Conservation (phyloP, 2,329 filamentous ascomycete genomes). For the Onygenales sp. region DNA sequence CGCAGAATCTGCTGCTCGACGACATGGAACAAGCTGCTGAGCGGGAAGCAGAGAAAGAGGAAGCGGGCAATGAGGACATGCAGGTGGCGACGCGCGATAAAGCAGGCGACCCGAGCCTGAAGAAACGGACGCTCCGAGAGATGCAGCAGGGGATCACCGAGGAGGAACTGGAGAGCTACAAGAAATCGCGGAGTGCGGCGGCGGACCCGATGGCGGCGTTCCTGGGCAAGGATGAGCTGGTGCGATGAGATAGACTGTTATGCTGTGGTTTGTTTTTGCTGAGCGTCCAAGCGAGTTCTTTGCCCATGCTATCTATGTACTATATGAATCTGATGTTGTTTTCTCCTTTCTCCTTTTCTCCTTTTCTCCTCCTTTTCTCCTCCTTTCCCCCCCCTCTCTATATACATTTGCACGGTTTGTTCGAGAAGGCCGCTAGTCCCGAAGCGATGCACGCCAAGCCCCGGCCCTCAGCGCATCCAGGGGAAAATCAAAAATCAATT, state of each 20-base stretch:
- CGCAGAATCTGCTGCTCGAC: conserved; percentile 51
- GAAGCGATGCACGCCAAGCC: not conserved
- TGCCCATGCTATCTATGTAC: not conserved
- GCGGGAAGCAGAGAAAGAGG: conserved; percentile 16
- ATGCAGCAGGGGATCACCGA: conserved; percentile 70
- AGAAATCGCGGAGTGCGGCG: conserved; percentile 61
- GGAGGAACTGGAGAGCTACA: conserved; percentile 78
- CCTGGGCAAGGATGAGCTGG: conserved; percentile 61
- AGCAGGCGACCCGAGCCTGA: conserved; percentile 23
- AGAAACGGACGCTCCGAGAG: conserved; percentile 69
- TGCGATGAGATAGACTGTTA: conserved; percentile 4
- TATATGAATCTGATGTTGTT: not conserved
- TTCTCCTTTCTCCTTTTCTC: no score
- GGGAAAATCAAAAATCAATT: not conserved
- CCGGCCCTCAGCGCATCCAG: not conserved
- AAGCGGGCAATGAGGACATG: conserved; percentile 21
- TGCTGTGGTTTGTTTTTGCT: not conserved
- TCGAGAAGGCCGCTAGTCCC: not conserved
- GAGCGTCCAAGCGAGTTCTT: conserved; percentile 9
- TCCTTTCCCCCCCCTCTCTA: no score
- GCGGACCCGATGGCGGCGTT: conserved; percentile 83
- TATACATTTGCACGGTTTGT: not conserved
- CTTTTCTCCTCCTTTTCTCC: no score
- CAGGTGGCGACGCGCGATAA: conserved; percentile 5
- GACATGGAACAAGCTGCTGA: conserved; percentile 13